These are phyloP conservation scores for Camelina neglecta DNA, from an alignment of 345 rosid genomes.

Conservation along the genomic window DNA sequence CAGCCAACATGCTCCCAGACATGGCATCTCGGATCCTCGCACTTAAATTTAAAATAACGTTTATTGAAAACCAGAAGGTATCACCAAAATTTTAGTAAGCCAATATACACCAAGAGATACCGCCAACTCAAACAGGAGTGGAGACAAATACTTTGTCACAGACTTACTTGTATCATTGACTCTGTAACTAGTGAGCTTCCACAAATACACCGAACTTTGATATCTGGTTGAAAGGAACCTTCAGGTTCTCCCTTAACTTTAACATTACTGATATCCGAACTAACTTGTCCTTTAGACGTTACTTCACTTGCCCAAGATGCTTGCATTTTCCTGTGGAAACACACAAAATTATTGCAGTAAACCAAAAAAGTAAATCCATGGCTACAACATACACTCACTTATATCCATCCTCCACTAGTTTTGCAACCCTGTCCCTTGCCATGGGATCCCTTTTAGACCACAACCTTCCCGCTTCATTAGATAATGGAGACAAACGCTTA, in stretches of 20 bases:
- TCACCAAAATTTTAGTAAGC: not conserved
- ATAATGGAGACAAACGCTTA: conserved; percentile 8
- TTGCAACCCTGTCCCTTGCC: conserved; percentile 85
- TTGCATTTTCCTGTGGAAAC: conserved; percentile 76
- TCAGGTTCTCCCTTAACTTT: conserved; percentile 65
- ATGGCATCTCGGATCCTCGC: conserved; percentile 77
- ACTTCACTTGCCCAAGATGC: conserved; percentile 78
- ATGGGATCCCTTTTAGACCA: conserved; percentile 68
- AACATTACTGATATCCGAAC: conserved; percentile 64
- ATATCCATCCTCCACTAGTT: conserved; percentile 82
- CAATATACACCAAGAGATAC: conserved; percentile 24
- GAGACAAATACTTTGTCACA: conserved; percentile 2
- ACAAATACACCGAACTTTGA: conserved; percentile 87
- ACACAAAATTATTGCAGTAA: conserved; percentile 2
- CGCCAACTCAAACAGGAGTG: conserved; percentile 1
- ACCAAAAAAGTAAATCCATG: conserved; percentile 22
- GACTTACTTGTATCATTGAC: conserved; percentile 69
- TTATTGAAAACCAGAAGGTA: not conserved
- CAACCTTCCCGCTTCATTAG: conserved; percentile 57
- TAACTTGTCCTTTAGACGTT: conserved; percentile 73
- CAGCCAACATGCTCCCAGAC: conserved; percentile 87
- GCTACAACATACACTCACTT: conserved; percentile 51
- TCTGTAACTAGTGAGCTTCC: conserved; percentile 76
- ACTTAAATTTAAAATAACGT: conserved; percentile 51
- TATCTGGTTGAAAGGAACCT: conserved; percentile 54